A percentile compares a stretch with the other conserved stretches of the same genome.
Evolutionary conservation across 352 stramenopile species (phyloP).

Genomic region (Pythium dissotocum): DNA sequence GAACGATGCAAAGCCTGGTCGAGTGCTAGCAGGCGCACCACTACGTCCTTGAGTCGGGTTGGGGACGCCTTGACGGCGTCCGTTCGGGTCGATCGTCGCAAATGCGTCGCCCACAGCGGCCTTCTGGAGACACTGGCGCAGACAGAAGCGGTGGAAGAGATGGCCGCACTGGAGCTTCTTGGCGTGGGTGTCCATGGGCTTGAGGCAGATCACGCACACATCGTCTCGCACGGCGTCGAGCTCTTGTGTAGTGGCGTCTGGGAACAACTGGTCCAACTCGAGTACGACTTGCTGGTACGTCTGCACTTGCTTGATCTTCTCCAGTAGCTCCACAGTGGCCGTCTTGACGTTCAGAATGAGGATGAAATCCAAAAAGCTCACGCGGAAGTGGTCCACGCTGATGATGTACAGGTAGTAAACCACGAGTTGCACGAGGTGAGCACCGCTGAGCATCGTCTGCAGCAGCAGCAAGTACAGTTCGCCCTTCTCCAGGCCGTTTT

Average conservation of each 20-base stretch:
- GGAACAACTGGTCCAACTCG: conserved; percentile 67
- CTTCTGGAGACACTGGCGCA: conserved; percentile 76
- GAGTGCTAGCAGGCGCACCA: conserved; percentile 29
- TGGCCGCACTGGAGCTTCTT: conserved; percentile 79
- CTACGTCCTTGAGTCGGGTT: background rate
- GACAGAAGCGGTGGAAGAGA: conserved; percentile 70
- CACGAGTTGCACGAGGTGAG: conserved; percentile 69
- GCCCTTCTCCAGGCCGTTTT: conserved; percentile 52
- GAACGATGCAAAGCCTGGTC: conserved; percentile 15
- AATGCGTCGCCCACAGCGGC: conserved; percentile 63
- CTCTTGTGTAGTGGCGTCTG: conserved; percentile 53
- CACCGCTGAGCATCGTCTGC: conserved; percentile 59
- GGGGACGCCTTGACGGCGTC: background rate
- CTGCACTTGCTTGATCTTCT: conserved; percentile 69
- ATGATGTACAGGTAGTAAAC: conserved; percentile 84
- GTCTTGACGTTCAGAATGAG: conserved; percentile 85
- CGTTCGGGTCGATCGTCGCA: conserved; percentile 29
- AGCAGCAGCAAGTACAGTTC: conserved; percentile 68
- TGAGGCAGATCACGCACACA: conserved; percentile 82
- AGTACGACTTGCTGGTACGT: conserved; percentile 72
- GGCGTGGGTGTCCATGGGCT: conserved; percentile 61
- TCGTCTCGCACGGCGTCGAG: conserved; percentile 62
- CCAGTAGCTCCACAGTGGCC: conserved; percentile 59
- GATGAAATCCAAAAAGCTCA: conserved; percentile 79
- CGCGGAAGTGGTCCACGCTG: conserved; percentile 75